Base-by-base conservation (phyloP, 306 rosid species). In the Cicer judaicum region DNA sequence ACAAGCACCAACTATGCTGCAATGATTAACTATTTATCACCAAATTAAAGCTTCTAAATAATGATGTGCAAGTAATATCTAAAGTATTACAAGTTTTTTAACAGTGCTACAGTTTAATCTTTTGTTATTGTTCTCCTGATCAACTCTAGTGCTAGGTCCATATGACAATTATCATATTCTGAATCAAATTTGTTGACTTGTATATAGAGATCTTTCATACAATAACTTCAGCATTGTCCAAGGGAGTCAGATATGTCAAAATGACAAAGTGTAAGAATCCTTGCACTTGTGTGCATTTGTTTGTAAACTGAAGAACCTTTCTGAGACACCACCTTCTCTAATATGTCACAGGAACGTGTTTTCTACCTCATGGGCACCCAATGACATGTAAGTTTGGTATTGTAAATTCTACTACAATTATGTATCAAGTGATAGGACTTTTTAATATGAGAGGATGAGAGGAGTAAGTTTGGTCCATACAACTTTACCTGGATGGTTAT, bases 191-290 rank as follows among this genome's bases (percentile, higher is more conserved):
- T 68, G 53, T 21, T 84, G 13, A 48, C 69, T 71, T 81, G 76
- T 72, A 43, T 41, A 29, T 75, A 91, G 97, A 49, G 97, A 91
- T 85, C 56, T 91, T 76, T 89, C 97, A 71, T 91, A 85, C 65
- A 91, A 91, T 78, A 82, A 81, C 73, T 81, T 91, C 57, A 81
- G 82, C 56, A 10, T n/a, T 2, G 66, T 4, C 66, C 44, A 75
- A 29, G 73, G 29, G 41, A 74, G 24, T 21, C 48, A 36, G 40
- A 7, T 49, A 65, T 91, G 96, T 75, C 68, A 74, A 54, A 10
- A 38, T 7, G 77, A 72, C 60, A 69, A 36, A 7, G 60, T 75
- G 96, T 91, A 87, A 88, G 96, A 70, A 55, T 42, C 16, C 69
- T 48, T 72, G 43, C 41, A 68, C 24, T 47, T 73, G 15, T 73